phyloP scores from a whole-genome alignment of 1,284 basidiomycete species.

The Leccinum angustisporum region DNA sequence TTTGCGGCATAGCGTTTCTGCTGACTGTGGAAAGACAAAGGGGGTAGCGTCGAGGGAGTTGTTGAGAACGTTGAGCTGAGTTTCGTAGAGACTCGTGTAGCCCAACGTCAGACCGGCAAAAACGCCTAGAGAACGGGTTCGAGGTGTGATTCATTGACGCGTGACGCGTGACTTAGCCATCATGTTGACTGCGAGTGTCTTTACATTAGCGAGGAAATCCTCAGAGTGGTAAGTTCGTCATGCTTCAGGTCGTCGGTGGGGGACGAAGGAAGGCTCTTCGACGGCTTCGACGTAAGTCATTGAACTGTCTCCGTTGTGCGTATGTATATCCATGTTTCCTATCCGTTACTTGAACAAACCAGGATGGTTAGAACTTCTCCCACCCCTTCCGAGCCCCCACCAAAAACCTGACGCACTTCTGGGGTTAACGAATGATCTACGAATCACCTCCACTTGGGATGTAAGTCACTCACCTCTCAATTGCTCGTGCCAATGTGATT shows the following conservation, averaged over 20 bases:
- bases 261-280: too few relatives aligned
- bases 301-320: too few relatives aligned
- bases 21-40: constrained; percentile 41
- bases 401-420: constrained; percentile 92
- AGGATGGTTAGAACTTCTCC: constrained; percentile 88
- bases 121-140: constrained; percentile 50
- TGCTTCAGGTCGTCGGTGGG: too few relatives aligned
- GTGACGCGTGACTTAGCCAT: too few relatives aligned
- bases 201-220: too few relatives aligned
- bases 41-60: constrained; percentile 27
- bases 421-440: constrained; percentile 89
- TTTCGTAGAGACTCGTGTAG: constrained; percentile 93
- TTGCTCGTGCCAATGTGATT: too few relatives aligned
- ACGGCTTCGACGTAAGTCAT: too few relatives aligned
- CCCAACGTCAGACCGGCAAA: constrained; percentile 82
- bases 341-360: constrained; percentile 94
- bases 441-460: constrained; percentile 93
- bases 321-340: too few relatives aligned
- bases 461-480: constrained; percentile 48
- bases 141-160: constrained; percentile 31
- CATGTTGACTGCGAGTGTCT: too few relatives aligned
- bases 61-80: constrained; percentile 84
- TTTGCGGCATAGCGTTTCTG: constrained; percentile 81
- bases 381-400: constrained; percentile 81
- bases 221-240: too few relatives aligned